phyloP scores from a whole-genome alignment of 257 asterid species.

The Haberlea rhodopensis region DNA sequence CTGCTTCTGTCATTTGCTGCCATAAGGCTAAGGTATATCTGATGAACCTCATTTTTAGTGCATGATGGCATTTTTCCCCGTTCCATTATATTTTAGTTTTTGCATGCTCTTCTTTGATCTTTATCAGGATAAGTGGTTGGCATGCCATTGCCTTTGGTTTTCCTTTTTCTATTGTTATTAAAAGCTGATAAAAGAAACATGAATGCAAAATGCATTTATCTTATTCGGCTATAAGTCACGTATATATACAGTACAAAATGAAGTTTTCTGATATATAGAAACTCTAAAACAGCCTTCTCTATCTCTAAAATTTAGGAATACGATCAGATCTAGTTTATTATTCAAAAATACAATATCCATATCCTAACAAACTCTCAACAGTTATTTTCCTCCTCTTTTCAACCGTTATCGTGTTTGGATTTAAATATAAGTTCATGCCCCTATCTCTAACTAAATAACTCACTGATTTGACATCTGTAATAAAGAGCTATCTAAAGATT shows the following conservation, averaged over 20 bases:
- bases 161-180: conserved; percentile 1
- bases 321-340: too few species aligned
- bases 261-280: too few species aligned
- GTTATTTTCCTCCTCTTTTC: neutral
- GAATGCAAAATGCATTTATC: too few species aligned
- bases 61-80: conserved; percentile 1
- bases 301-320: too few species aligned
- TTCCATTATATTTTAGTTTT: conserved; percentile 4
- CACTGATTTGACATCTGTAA: conserved; percentile 13
- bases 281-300: too few species aligned
- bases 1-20: conserved; percentile 94
- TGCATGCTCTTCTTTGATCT: conserved; percentile 3
- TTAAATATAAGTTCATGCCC: conserved; percentile 17
- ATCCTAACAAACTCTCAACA: too few species aligned
- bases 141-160: conserved; percentile 3
- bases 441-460: conserved; percentile 13
- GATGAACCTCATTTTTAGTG: conserved; percentile 24
- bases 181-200: too few species aligned
- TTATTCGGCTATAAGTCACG: too few species aligned
- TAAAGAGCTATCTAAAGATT: conserved; percentile 19
- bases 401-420: neutral
- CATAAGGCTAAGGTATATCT: conserved; percentile 76
- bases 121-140: conserved; percentile 4
- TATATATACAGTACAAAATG: too few species aligned
- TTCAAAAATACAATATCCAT: too few species aligned